Percentiles rank a stretch among this genome's conserved stretches.
phyloP scores from a whole-genome alignment of 1,284 basidiomycete genomes.

The Microbotryum lychnidis-dioicae region DNA sequence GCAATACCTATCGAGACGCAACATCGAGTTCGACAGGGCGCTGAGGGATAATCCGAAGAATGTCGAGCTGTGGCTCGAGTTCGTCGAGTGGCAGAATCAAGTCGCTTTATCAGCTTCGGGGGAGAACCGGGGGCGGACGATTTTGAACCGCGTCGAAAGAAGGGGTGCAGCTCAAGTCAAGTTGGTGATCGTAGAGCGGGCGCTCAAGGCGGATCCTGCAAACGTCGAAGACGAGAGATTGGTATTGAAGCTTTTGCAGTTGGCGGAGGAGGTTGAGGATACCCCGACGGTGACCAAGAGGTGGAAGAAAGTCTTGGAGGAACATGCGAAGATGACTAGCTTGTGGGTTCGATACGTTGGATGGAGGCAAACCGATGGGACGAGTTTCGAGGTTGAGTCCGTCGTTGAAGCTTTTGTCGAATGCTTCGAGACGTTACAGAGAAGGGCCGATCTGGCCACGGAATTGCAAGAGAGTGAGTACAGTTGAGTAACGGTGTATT shows the following conservation, averaged over 20 bases:
- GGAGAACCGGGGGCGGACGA: conserved; percentile 51
- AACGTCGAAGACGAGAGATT: conserved; percentile 50
- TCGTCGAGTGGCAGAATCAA: conserved; percentile 45
- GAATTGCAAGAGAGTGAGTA: conserved; percentile 40
- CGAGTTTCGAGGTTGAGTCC: conserved; percentile 27
- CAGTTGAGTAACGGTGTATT: conserved; percentile 50
- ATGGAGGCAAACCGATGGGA: conserved; percentile 31
- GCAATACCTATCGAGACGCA: conserved; percentile 52
- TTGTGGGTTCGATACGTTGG: conserved; percentile 32
- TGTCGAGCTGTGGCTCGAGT: conserved; percentile 55
- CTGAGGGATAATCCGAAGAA: conserved; percentile 50
- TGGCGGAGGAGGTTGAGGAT: conserved; percentile 53
- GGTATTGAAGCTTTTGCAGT: conserved; percentile 56
- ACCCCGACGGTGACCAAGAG: conserved; percentile 51
- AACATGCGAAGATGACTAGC: conserved; percentile 19
- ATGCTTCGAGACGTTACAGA: conserved; percentile 38
- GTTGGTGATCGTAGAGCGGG: conserved; percentile 57
- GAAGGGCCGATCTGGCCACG: conserved; percentile 36
- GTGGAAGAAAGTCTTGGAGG: conserved; percentile 56
- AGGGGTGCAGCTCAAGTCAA: conserved; percentile 49
- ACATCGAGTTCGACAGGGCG: conserved; percentile 53
- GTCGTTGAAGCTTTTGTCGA: conserved; percentile 30
- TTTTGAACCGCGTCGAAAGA: conserved; percentile 49
- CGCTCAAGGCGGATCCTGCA: conserved; percentile 48
- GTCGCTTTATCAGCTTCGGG: conserved; percentile 17